Percentiles rank a stretch among this genome's conserved stretches.
Evolutionary conservation across 1,139 yeast species (phyloP).

Genomic region (Suhomyces coccinellae): DNA sequence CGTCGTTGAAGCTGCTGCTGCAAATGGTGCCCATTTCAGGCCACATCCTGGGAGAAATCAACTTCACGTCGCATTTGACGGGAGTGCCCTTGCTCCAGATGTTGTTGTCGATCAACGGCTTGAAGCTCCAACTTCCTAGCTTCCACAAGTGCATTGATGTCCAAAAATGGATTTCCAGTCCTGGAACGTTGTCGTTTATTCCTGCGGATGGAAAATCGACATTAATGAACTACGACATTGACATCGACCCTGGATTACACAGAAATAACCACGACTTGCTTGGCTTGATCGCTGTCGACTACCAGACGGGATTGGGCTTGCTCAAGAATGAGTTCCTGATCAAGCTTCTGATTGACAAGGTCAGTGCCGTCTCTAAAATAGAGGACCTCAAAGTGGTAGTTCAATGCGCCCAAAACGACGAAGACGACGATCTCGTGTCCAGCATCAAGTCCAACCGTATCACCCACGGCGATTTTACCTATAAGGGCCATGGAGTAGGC

Average conservation of each 20-base stretch:
- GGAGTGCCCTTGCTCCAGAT: conserved; percentile 76
- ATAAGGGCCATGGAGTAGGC: conserved; percentile 54
- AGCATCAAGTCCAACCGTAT: conserved; percentile 55
- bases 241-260: conserved; percentile 34
- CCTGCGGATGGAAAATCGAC: conserved; percentile 87
- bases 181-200: conserved; percentile 57
- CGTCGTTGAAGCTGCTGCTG: conserved; percentile 18
- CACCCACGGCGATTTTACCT: conserved; percentile 72
- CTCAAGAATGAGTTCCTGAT: conserved; percentile 75
- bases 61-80: conserved; percentile 64
- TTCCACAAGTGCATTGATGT: conserved; percentile 61
- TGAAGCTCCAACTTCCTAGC: conserved; percentile 48
- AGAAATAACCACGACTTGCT: conserved; percentile 27
- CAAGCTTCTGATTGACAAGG: conserved; percentile 53
- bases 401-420: conserved; percentile 28
- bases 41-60: conserved; percentile 62
- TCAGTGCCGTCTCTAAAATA: conserved; percentile 52
- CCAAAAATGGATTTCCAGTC: conserved; percentile 41
- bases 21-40: conserved; percentile 51
- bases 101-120: conserved; percentile 45
- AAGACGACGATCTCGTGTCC: conserved; percentile 7
- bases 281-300: conserved; percentile 63
- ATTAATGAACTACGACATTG: conserved; percentile 65
- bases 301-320: conserved; percentile 61
- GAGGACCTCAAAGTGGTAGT: conserved; percentile 59